Evolutionary conservation across 2,329 filamentous ascomycete species (phyloP).

Genomic region (Trematosphaeria pertusa): DNA sequence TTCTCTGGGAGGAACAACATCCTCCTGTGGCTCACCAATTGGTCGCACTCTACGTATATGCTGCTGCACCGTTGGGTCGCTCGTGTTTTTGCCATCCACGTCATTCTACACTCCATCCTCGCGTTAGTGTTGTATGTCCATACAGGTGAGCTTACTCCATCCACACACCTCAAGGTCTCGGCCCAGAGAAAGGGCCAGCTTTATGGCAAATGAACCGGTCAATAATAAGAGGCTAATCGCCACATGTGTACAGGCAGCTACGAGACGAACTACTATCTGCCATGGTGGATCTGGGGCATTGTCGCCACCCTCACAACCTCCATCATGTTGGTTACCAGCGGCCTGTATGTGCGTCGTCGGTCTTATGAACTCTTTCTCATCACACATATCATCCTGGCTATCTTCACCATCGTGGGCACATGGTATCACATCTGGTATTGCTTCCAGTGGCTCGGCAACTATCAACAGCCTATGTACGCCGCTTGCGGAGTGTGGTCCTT

Average conservation of each 20-base stretch:
- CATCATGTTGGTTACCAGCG: conserved; percentile 11
- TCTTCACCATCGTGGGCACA: conserved; percentile 52
- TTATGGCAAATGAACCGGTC: too few species aligned
- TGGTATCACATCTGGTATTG: conserved; percentile 51
- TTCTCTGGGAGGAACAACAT: conserved; percentile 59
- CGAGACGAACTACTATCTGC: conserved; percentile 43
- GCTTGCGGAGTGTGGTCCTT: conserved; percentile 54
- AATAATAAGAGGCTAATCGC: too few species aligned
- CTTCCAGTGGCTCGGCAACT: conserved; percentile 48
- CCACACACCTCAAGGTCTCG: too few species aligned
- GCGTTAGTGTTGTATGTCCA: too few species aligned
- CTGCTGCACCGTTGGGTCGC: too few species aligned
- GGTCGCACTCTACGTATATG: conserved; percentile 59
- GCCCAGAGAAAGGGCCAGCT: too few species aligned
- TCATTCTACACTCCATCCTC: conserved; percentile 56
- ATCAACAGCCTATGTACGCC: conserved; percentile 56
- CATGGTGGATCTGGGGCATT: conserved; percentile 26
- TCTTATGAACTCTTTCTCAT: conserved; percentile 49
- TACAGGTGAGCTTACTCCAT: too few species aligned
- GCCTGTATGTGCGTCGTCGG: conserved; percentile 14
- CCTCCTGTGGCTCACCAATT: conserved; percentile 57
- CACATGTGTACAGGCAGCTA: conserved; percentile 40
- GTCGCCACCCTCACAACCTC: conserved; percentile 16
- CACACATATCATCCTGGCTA: conserved; percentile 51
- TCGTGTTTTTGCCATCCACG: conserved; percentile 54